Percentiles rank a stretch among this genome's conserved stretches.
These are phyloP conservation scores for Apiotrichum siamense DNA, from an alignment of 1,284 basidiomycete genomes.

Conservation along the genomic window DNA sequence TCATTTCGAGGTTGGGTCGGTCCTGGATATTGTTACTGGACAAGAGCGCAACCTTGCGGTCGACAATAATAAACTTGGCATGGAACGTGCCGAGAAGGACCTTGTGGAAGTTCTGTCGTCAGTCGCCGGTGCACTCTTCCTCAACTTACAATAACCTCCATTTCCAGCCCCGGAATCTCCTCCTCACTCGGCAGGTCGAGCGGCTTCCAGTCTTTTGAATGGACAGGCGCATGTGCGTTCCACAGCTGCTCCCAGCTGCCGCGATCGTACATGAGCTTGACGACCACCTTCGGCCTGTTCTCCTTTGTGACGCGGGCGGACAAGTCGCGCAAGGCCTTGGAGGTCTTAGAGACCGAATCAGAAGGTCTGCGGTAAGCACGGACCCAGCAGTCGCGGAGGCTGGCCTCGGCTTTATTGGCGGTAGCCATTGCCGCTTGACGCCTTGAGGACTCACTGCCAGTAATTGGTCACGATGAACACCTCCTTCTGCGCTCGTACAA, in stretches of 20 bases:
- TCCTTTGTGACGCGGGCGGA: constrained; percentile 52
- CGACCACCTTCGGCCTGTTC: constrained; percentile 53
- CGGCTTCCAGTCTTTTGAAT: constrained; percentile 52
- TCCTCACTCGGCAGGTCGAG: constrained; percentile 56
- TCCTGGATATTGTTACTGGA: constrained; percentile 69
- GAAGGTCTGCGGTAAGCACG: constrained; percentile 44
- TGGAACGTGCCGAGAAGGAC: constrained; percentile 69
- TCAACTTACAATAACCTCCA: constrained; percentile 55
- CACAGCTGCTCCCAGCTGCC: constrained; percentile 55
- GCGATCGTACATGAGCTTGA: constrained; percentile 62
- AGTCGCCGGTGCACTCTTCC: not conserved
- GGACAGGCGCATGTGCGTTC: constrained; percentile 57
- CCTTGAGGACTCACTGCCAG: constrained; percentile 47
- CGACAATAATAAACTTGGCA: constrained; percentile 68
- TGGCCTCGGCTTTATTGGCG: not conserved
- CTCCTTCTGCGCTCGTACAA: constrained; percentile 55
- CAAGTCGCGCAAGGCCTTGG: constrained; percentile 55
- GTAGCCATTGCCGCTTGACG: not conserved
- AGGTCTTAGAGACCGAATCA: constrained; percentile 54
- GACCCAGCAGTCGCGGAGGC: not conserved
- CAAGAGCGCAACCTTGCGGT: constrained; percentile 63
- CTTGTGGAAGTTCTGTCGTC: constrained; percentile 48
- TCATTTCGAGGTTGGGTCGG: constrained; percentile 58
- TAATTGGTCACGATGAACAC: constrained; percentile 60
- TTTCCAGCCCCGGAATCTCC: constrained; percentile 58